Base-by-base conservation (phyloP, 768 basidiomycete genomes). In the Auricularia sp. region DNA sequence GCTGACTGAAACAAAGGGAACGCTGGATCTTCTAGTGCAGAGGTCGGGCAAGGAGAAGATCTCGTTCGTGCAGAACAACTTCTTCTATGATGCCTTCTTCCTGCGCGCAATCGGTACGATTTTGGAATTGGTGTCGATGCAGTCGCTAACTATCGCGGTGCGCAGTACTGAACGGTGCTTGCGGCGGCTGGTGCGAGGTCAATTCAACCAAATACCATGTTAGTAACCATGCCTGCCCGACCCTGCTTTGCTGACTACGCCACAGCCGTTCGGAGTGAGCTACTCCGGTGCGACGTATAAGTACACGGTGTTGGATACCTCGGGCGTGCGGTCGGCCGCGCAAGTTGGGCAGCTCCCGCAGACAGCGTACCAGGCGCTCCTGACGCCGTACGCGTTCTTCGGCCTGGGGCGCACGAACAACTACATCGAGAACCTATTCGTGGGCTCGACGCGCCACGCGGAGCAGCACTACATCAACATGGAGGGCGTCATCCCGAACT, bases 11-110 rank as follows among this genome's bases (percentile, higher is more conserved):
- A 62, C 23, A 16, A 69, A 98, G 91, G 96, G 96, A 0, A 84
- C 86, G 1, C 77, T 98, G 39, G 97, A 99, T 74, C 84, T 99
- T n/a, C 80, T 97, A 74, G 81, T 98, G 0, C 94, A 96, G 71
- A 78, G 97, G 51, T 85, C 86, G 0, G 93, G 93, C 1, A 76
- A 77, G 3, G 84, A 85, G 62, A 84, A 81, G 47, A 76, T 91
- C 18, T 71, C 84, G 3, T 96, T 99, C 71, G 78, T 99, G 60
- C 93, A 96, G 76, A 99, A 99, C 71, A 98, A 98, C 74, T 91
- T 95, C 71, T 98, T 96, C 71, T 94, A 94, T 71, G 97, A 99
- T 68, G 96, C 97, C 0, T 99, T 99, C 79, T 99, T 98, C 83
- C 80, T 98, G 62, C 98, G 98, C 72, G 93, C 97, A 2, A 90